Conservation (phyloP, 768 basidiomycete genomes). For the Suillus tomentosus region DNA sequence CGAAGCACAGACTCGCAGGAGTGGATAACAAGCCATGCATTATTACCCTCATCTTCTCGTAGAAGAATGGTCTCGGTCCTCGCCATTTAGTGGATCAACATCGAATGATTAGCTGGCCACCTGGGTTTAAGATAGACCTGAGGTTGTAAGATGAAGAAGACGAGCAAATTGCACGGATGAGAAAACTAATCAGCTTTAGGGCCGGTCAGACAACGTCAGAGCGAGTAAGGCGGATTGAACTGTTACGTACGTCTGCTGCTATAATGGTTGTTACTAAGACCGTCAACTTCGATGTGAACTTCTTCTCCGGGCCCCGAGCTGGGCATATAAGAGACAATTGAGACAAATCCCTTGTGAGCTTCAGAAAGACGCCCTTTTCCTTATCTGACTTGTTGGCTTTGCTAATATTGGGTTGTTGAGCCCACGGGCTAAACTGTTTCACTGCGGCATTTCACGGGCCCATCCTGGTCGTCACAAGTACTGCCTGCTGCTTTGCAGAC, state of each 20-base stretch:
- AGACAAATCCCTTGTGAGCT: background rate
- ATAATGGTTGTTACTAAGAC: too few relatives aligned
- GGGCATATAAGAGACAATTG: background rate
- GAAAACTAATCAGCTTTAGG: constrained; percentile 24
- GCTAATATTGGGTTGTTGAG: background rate
- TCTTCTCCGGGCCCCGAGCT: background rate
- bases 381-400: background rate
- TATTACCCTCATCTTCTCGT: constrained; percentile 55
- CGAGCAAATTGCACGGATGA: background rate
- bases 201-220: constrained; percentile 20
- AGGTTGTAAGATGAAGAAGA: constrained; percentile 49
- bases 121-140: constrained; percentile 68
- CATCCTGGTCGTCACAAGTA: background rate
- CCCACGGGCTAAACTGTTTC: background rate
- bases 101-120: constrained; percentile 47
- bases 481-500: background rate
- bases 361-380: background rate
- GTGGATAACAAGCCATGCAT: constrained; percentile 50
- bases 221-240: background rate
- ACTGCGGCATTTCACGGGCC: background rate
- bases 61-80: constrained; percentile 61
- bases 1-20: constrained; percentile 44
- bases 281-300: background rate
- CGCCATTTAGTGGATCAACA: constrained; percentile 74
- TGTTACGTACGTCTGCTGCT: background rate